Evolutionary conservation across 176 grass and related monocot genomes (phyloP), one percentile per base, ranked within the genome.

Genomic region (Pontederia paniculata): DNA sequence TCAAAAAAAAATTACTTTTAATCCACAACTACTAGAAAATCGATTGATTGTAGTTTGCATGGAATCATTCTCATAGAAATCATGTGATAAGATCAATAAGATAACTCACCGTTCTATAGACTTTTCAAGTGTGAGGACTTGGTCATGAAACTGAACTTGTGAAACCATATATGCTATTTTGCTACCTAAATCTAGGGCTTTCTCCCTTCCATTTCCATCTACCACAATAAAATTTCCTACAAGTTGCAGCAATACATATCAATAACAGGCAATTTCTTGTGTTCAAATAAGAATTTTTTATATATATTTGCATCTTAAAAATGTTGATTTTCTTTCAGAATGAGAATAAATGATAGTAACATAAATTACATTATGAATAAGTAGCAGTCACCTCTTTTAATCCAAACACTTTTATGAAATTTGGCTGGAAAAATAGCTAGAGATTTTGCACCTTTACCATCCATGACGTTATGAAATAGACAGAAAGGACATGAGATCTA

Each of bases 351-450:
- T 13, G 22, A 54, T 25, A 55, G 8, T 9, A 28, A 45, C 17
- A 46, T 2, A 22, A 46, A 10, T 12, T 12, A 12, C 2, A 18
- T 9, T 45, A 45, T 2, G 17, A 10, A 2, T 13, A n/a, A 23
- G 18, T 46, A 18, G 12, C 23, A n/a, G 16, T 67, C 56, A 90
- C 91, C 83, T 58, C 52, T 87, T 77, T 97, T 97, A 25, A 97
- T 97, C 86, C 93, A 97, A 57, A 97, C 84, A 74, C 83, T 97
- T 80, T 76, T 97, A 15, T 90, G 86, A 47, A 97, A 97, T 67
- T 91, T 91, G 52, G 93, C 93, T 9, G 86, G 93, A 52, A 98
- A 87, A 61, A 98, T 44, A 50, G 93, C 93, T 7, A 98, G 83
- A 17, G 86, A 98, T 52, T 77, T 77, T 22, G 90, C 60, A 42